phyloP scores from a whole-genome alignment of 176 grass and related monocot species.

The Musa acuminata region DNA sequence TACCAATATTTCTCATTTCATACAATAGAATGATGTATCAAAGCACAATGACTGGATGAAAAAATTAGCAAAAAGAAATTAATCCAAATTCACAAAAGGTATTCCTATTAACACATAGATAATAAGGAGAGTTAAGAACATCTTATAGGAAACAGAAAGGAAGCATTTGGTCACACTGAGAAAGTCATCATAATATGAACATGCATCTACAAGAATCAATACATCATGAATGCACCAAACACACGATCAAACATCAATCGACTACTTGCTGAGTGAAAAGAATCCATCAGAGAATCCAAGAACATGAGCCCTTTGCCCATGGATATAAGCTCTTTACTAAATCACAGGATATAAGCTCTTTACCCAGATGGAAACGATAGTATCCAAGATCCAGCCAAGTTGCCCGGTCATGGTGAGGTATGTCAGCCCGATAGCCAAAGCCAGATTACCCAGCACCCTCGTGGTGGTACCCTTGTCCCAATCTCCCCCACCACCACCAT shows the following conservation, averaged over 20 bases:
- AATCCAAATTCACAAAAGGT: no score
- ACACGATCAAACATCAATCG: background rate
- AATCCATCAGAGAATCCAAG: background rate
- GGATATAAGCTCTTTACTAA: background rate
- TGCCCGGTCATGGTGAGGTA: constrained; percentile 79
- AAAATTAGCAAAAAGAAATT: no score
- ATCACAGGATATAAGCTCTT: constrained; percentile 13
- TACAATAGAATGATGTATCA: no score
- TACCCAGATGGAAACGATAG: constrained; percentile 96
- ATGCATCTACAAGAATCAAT: background rate
- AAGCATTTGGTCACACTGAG: background rate
- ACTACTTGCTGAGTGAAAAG: background rate
- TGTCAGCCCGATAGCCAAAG: constrained; percentile 56
- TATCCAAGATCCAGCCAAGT: constrained; percentile 76
- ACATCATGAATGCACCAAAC: background rate
- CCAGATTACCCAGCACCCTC: constrained; percentile 61
- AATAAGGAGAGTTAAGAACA: background rate
- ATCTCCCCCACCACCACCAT: constrained; percentile 38
- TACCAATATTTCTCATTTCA: no score
- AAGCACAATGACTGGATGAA: no score
- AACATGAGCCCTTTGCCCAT: no score
- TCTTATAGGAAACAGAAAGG: background rate
- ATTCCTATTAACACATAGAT: background rate
- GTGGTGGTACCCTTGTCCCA: constrained; percentile 30
- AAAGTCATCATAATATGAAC: background rate